Evolutionary conservation across 1,284 basidiomycete species (phyloP), one percentile per base, ranked within the genome.

Genomic region (Pseudozyma hubeiensis): DNA sequence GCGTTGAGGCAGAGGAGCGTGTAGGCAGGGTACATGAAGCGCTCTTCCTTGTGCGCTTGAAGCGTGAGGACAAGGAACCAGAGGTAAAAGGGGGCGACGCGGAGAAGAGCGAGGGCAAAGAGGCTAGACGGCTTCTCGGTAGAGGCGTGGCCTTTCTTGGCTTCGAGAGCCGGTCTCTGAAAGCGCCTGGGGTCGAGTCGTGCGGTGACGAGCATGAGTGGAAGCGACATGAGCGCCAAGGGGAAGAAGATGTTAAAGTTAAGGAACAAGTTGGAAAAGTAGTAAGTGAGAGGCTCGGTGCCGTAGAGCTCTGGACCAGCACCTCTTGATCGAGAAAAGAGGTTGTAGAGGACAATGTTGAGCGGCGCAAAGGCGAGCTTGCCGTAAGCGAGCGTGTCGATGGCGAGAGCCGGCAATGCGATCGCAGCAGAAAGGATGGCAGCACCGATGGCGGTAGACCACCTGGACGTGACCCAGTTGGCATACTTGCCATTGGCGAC

Each of bases 21-120:
- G 85, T 97, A 99, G 1, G 90, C 91, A 1, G 97, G 96, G 85
- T 91, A 99, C 90, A 99, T 92, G 87, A 99, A 99, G 29, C 97
- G 88, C 84, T 99, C 97, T 85, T 99, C 97, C 86, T 99, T 99
- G 86, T 99, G 97, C 6, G 91, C 86, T 85, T 99, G 97, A 2
- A 87, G 70, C 8, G 89, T 90, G 70, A 99, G 86, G 71, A 97
- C 90, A 3, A 85, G 88, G 49, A 92, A 81, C 95, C 97, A 99
- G 31, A 97, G 77, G 86, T 99, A 98, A 78, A 96, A 89, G 1
- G 94, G 94, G 7, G 89, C 85, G 16, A 98, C 87, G 45, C 95
- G 89, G 57, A 95, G 81, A 0, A 88, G 88, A 43, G 98, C 86
- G 33, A 95, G 85, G 0, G 67, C 41, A 8, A 78, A 64, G 8